Evolutionary conservation across 2,329 filamentous ascomycete genomes (phyloP).

Genomic region (Nemania sp.): DNA sequence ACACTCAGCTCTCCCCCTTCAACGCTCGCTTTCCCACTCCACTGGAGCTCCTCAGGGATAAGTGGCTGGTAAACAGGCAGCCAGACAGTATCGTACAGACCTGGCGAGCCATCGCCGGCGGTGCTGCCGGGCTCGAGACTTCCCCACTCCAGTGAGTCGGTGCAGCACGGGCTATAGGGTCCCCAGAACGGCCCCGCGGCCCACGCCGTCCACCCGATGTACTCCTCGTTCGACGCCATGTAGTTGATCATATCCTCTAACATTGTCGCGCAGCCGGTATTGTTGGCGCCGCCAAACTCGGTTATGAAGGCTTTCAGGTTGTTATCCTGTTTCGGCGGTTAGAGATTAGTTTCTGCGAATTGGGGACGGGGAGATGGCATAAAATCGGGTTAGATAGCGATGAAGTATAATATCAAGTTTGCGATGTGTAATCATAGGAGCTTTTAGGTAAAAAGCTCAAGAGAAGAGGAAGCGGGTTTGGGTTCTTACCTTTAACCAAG

Average conservation of each 20-base stretch:
- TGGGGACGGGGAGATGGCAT: slow-evolving; percentile 22
- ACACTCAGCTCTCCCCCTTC: slow-evolving; percentile 39
- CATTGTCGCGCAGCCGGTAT: slow-evolving; percentile 56
- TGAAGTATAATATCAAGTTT: no score
- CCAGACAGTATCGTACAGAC: slow-evolving; percentile 62
- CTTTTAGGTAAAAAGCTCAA: not conserved
- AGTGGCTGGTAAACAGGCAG: slow-evolving; percentile 58
- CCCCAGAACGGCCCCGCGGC: slow-evolving; percentile 64
- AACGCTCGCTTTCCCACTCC: slow-evolving; percentile 51
- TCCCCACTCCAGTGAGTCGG: slow-evolving; percentile 56
- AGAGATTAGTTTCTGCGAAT: not conserved
- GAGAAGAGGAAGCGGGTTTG: no score
- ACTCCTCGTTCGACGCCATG: slow-evolving; percentile 60
- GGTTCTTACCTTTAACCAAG: slow-evolving; percentile 56
- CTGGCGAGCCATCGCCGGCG: slow-evolving; percentile 56
- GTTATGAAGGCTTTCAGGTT: slow-evolving; percentile 61
- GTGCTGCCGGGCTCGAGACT: slow-evolving; percentile 61
- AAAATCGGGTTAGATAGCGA: no score
- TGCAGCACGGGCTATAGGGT: slow-evolving; percentile 56
- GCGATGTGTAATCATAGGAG: not conserved
- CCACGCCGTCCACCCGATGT: slow-evolving; percentile 65
- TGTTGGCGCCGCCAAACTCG: slow-evolving; percentile 62
- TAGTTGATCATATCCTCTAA: slow-evolving; percentile 59
- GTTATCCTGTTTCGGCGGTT: slow-evolving; percentile 17
- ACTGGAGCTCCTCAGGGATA: slow-evolving; percentile 56